Conservation (phyloP, 345 rosid species). For the Kernera saxatilis region DNA sequence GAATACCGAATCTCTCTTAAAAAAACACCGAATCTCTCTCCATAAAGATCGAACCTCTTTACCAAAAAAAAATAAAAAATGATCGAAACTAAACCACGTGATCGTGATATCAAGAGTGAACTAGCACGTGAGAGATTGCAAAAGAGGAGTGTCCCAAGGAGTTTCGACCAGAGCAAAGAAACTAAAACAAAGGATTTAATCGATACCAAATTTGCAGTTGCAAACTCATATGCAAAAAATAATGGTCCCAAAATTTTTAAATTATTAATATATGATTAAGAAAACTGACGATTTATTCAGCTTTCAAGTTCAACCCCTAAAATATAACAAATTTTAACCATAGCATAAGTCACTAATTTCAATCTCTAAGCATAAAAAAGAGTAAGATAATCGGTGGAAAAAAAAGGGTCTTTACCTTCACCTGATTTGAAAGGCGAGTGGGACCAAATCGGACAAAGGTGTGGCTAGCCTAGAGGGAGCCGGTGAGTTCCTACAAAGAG, state of each 20-base stretch:
- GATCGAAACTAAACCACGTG: not conserved
- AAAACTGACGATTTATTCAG: not conserved
- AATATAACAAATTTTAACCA: not conserved
- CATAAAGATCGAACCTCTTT: not conserved
- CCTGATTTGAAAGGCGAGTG: slow-evolving; percentile 44
- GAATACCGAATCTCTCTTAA: too few relatives aligned
- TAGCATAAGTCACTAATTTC: not conserved
- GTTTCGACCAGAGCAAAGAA: not conserved
- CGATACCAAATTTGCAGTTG: not conserved
- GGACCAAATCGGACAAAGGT: slow-evolving; percentile 56
- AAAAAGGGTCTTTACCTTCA: slow-evolving; percentile 25
- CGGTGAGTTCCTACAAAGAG: slow-evolving; percentile 67
- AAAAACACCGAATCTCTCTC: not conserved
- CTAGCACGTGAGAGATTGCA: not conserved
- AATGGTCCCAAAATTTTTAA: not conserved
- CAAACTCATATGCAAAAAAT: not conserved
- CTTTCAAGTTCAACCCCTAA: not conserved
- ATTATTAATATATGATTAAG: not conserved
- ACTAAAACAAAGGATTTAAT: not conserved
- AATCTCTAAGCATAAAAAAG: not conserved
- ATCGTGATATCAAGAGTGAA: not conserved
- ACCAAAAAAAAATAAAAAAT: too few relatives aligned
- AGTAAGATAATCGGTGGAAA: not conserved
- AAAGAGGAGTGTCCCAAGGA: not conserved
- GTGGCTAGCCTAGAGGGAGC: slow-evolving; percentile 42